phyloP scores from a whole-genome alignment of 2,329 filamentous ascomycete genomes.

The Aaosphaeria pasadenensis region DNA sequence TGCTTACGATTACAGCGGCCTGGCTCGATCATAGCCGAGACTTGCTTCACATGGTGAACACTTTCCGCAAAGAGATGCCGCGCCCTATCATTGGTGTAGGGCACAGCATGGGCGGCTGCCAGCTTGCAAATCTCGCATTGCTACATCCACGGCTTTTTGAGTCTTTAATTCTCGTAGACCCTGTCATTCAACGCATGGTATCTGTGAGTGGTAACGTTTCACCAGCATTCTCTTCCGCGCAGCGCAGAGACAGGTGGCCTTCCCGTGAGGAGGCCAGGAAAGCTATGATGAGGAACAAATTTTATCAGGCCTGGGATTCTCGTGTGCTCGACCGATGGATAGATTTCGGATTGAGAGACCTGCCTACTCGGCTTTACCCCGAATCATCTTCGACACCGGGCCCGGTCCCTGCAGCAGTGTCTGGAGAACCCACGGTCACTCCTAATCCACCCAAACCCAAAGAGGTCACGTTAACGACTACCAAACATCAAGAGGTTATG shows the following conservation, averaged over 20 bases:
- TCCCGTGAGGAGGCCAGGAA: conserved; percentile 66
- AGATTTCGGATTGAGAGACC: conserved; percentile 68
- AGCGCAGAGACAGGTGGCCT: conserved; percentile 79
- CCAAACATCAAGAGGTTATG: conserved; percentile 84
- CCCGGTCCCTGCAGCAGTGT: conserved; percentile 11
- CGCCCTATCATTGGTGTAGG: conserved; percentile 81
- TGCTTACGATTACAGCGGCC: conserved; percentile 52
- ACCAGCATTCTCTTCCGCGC: conserved; percentile 62
- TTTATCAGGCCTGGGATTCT: conserved; percentile 80
- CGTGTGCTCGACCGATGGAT: conserved; percentile 75
- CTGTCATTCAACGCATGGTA: conserved; percentile 62
- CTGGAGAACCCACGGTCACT: conserved; percentile 17
- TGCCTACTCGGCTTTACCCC: conserved; percentile 63
- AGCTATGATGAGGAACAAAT: conserved; percentile 65
- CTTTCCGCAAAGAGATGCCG: conserved; percentile 74
- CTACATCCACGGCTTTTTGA: conserved; percentile 79
- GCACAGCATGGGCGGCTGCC: conserved; percentile 82
- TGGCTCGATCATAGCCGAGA: conserved; percentile 88
- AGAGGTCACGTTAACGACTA: conserved; percentile 71
- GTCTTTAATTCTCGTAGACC: conserved; percentile 76
- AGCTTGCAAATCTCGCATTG: conserved; percentile 68
- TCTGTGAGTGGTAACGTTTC: conserved; percentile 40
- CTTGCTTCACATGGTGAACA: conserved; percentile 79
- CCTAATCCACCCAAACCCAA: conserved; percentile 25
- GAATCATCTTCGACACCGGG: conserved; percentile 15